Percentiles rank a stretch among this genome's conserved stretches.
Evolutionary conservation across 106 monocot genomes (phyloP).

Genomic region (Apostasia ramifera): DNA sequence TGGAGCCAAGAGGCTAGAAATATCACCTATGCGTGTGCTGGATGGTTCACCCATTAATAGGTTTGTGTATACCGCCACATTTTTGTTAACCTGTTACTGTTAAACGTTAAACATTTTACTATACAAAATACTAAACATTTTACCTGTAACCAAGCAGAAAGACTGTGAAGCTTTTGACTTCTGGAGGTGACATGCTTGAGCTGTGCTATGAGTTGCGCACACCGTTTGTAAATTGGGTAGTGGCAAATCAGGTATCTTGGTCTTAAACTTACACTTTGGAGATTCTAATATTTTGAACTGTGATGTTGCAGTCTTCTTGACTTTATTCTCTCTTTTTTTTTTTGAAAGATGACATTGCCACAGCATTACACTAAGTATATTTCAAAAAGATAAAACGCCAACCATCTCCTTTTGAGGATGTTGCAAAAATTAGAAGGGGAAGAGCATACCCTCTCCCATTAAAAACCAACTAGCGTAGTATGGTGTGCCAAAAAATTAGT

Average conservation of each 20-base stretch:
- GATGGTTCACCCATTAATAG: constrained; percentile 48
- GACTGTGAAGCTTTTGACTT: constrained; percentile 64
- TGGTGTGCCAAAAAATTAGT: too few relatives aligned
- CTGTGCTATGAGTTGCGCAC: constrained; percentile 81
- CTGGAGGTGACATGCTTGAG: constrained; percentile 90
- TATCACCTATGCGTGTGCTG: constrained; percentile 56
- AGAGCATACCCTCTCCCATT: too few relatives aligned
- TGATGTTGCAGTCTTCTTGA: too few relatives aligned
- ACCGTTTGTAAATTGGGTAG: constrained; percentile 78
- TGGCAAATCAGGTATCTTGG: constrained; percentile 52
- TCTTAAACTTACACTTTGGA: not conserved
- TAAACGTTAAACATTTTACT: not conserved
- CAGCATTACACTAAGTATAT: too few relatives aligned
- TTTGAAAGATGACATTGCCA: too few relatives aligned
- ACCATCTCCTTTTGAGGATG: too few relatives aligned
- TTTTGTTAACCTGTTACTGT: not conserved
- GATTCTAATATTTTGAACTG: not conserved
- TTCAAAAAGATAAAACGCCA: too few relatives aligned
- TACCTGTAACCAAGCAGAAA: constrained; percentile 29
- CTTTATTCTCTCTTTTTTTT: too few relatives aligned
- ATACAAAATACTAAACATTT: constrained; percentile 9
- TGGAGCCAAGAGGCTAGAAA: constrained; percentile 79
- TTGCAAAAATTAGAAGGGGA: too few relatives aligned
- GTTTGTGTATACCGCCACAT: constrained; percentile 21
- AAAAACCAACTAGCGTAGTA: too few relatives aligned